A percentile compares a stretch with the other conserved stretches of the same genome.
Evolutionary conservation across 495 filamentous ascomycete genomes (phyloP).

Genomic region (Aspergillus diversus): DNA sequence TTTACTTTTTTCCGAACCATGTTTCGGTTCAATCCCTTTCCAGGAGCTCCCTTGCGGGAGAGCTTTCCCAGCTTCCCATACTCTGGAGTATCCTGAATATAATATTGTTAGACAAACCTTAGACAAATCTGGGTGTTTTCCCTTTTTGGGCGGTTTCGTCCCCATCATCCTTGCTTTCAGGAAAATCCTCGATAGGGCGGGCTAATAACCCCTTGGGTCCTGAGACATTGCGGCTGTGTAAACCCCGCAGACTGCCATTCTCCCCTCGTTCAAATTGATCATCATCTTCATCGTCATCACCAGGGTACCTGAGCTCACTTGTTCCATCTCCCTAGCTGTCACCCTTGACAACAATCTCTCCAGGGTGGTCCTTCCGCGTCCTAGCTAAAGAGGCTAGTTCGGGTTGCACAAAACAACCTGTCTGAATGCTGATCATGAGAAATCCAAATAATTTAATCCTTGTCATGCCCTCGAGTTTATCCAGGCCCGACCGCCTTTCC

Average conservation of each 20-base stretch:
- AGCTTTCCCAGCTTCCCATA: neutral
- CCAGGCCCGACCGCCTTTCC: neutral
- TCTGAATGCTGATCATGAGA: constrained; percentile 14
- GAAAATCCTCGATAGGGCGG: constrained; percentile 3
- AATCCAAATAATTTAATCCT: constrained; percentile 19
- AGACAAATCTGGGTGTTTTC: neutral
- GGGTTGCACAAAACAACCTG: constrained; percentile 16
- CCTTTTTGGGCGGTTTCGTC: too few relatives aligned
- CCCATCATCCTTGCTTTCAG: neutral
- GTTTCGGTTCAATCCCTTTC: constrained; percentile 16
- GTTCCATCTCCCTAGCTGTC: constrained; percentile 7
- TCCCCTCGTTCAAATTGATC: neutral
- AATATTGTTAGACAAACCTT: neutral
- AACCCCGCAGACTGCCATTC: neutral
- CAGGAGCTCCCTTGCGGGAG: constrained; percentile 15
- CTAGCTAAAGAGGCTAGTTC: neutral
- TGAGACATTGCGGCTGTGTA: constrained; percentile 3
- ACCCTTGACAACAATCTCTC: constrained; percentile 17
- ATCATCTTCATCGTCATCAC: neutral
- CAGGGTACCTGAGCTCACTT: neutral
- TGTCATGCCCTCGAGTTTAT: constrained; percentile 2
- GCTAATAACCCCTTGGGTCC: neutral
- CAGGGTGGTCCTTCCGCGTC: neutral
- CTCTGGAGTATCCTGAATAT: neutral
- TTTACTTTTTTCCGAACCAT: constrained; percentile 2